Conservation (phyloP, 129 eudicot species). For the Tanacetum coccineum region DNA sequence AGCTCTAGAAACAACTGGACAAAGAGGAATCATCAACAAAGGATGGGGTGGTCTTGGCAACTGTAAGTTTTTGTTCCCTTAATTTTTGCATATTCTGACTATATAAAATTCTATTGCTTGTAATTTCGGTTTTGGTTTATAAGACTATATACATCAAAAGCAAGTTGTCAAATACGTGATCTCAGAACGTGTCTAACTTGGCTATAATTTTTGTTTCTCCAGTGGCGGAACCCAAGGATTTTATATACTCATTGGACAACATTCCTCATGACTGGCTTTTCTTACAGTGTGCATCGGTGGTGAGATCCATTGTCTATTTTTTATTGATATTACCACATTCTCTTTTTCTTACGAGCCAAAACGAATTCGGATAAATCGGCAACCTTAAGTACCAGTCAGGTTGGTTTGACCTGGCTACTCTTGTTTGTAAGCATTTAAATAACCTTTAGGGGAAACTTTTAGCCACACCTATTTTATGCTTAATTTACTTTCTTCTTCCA, state of each 20-base stretch:
- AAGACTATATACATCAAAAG: background rate
- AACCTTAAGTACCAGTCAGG: too few species aligned
- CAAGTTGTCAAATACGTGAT: background rate
- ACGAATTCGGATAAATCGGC: too few species aligned
- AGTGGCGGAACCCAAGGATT: conserved; percentile 94
- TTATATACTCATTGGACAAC: conserved; percentile 78
- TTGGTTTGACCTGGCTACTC: too few species aligned
- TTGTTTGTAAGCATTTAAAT: too few species aligned
- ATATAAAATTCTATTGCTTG: background rate
- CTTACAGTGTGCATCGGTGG: conserved; percentile 98
- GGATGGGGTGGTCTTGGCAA: conserved; percentile 99
- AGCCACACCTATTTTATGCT: too few species aligned
- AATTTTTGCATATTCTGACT: conserved; percentile 16
- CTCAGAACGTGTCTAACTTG: conserved; percentile 1
- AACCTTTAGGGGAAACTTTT: too few species aligned
- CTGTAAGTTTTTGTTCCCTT: conserved; percentile 55
- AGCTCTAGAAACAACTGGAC: conserved; percentile 85
- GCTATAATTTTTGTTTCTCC: conserved; percentile 24
- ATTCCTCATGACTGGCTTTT: conserved; percentile 99
- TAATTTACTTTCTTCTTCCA: too few species aligned
- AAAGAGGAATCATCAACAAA: conserved; percentile 92
- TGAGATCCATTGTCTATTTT: conserved; percentile 28
- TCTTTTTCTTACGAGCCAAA: background rate
- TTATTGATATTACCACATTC: background rate
- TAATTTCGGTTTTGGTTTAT: background rate